phyloP scores from a whole-genome alignment of 345 rosid species.

The Brassica carinata region DNA sequence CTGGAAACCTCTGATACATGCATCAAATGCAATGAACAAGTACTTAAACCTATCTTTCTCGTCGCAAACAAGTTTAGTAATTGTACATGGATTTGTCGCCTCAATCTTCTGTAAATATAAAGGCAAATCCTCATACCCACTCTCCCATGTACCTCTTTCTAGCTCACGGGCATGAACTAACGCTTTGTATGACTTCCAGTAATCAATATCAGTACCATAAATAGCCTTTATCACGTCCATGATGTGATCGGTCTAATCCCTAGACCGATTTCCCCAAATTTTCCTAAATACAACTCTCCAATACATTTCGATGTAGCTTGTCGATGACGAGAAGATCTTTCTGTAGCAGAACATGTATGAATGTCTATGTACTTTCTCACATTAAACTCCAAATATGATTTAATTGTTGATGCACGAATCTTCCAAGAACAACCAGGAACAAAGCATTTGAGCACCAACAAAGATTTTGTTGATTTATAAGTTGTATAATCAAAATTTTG shows the following conservation, averaged over 20 bases:
- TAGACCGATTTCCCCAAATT: background rate
- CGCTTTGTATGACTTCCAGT: background rate
- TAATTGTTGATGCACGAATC: background rate
- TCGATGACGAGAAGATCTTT: background rate
- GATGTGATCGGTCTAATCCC: background rate
- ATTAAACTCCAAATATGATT: background rate
- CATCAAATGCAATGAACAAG: background rate
- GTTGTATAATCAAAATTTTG: conserved; percentile 9
- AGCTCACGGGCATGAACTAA: conserved; percentile 1
- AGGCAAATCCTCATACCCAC: background rate
- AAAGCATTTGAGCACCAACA: background rate
- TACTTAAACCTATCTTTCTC: background rate
- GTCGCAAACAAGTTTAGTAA: background rate
- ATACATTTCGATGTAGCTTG: conserved; percentile 9
- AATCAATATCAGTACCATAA: background rate
- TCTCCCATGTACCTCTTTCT: background rate
- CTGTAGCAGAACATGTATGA: background rate
- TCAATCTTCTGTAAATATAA: background rate
- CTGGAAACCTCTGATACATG: background rate
- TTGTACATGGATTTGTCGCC: background rate
- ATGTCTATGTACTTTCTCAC: background rate
- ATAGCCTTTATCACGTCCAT: background rate
- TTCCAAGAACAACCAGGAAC: background rate
- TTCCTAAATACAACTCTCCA: background rate
- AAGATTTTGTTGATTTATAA: background rate